phyloP scores from a whole-genome alignment of 177 flowering plant genomes.

The Vitis hybrid region DNA sequence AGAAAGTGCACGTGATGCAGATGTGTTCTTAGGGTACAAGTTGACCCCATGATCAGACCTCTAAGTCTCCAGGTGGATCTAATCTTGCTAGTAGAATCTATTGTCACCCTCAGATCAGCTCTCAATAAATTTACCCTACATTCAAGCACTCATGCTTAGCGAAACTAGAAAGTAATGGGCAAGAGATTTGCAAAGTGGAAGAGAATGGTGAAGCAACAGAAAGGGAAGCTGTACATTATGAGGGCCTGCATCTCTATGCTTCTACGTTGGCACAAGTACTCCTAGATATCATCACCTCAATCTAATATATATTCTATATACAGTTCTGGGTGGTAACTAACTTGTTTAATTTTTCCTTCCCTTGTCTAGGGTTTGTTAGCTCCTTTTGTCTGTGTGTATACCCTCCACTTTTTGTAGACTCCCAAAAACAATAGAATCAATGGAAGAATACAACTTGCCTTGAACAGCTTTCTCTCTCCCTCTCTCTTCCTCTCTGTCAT shows the following conservation, averaged over 20 bases:
- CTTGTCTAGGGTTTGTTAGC: no score
- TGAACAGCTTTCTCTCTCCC: no score
- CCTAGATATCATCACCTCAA: conserved; percentile 9
- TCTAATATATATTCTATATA: neutral
- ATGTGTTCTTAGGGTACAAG: conserved; percentile 11
- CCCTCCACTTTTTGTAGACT: no score
- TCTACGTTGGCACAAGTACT: conserved; percentile 57
- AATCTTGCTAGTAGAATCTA: neutral
- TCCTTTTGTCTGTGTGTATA: no score
- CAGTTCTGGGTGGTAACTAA: neutral
- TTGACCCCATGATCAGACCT: conserved; percentile 17
- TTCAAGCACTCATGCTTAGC: no score
- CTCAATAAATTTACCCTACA: no score
- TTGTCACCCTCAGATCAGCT: neutral
- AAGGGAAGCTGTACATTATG: conserved; percentile 58
- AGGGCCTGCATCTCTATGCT: conserved; percentile 66
- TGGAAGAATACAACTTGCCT: no score
- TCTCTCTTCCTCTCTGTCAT: no score
- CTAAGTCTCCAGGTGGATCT: conserved; percentile 6
- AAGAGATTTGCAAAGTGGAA: conserved; percentile 45
- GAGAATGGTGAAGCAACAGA: conserved; percentile 49
- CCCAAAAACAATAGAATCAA: no score
- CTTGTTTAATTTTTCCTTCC: neutral
- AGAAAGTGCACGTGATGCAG: conserved; percentile 19
- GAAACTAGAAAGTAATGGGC: conserved; percentile 19